These are phyloP conservation scores for Trichocladium antarcticum DNA, from an alignment of 495 filamentous ascomycete genomes.

Conservation along the genomic window DNA sequence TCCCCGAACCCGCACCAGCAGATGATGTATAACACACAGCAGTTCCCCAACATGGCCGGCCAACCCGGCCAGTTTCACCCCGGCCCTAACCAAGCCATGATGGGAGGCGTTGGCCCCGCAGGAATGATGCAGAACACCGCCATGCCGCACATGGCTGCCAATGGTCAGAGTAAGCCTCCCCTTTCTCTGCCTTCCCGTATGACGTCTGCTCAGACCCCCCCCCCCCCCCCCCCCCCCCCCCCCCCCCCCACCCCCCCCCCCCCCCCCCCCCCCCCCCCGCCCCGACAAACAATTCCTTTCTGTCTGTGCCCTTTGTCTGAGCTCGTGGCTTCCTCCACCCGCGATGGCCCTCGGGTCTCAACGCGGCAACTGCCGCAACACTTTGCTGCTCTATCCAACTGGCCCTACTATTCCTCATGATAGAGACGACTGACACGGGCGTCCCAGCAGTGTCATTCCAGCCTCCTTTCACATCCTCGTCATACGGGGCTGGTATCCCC, in stretches of 20 bases:
- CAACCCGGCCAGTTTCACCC: constrained; percentile 34
- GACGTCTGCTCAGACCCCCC: neutral
- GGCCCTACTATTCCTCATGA: neutral
- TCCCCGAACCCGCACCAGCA: constrained; percentile 37
- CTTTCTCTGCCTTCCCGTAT: neutral
- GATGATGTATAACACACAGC: constrained; percentile 38
- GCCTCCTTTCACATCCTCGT: constrained; percentile 40
- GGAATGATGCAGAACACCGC: constrained; percentile 45
- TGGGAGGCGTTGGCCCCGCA: constrained; percentile 38
- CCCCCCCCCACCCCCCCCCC: neutral
- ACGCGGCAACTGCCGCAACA: constrained; percentile 4
- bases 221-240: neutral
- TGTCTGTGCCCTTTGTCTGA: constrained; percentile 11
- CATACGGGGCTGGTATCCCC: constrained; percentile 37
- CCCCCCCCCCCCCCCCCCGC: neutral
- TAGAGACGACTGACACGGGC: constrained; percentile 14
- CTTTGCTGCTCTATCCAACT: neutral
- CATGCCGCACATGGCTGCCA: constrained; percentile 42
- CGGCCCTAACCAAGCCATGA: constrained; percentile 36
- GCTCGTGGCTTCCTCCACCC: neutral
- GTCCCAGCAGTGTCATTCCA: constrained; percentile 40
- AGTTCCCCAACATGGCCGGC: constrained; percentile 37
- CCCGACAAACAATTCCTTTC: neutral
- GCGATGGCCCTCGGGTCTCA: neutral
- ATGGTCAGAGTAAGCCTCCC: constrained; percentile 40